Evolutionary conservation across 768 basidiomycete species (phyloP).

Genomic region (Bullera alba): DNA sequence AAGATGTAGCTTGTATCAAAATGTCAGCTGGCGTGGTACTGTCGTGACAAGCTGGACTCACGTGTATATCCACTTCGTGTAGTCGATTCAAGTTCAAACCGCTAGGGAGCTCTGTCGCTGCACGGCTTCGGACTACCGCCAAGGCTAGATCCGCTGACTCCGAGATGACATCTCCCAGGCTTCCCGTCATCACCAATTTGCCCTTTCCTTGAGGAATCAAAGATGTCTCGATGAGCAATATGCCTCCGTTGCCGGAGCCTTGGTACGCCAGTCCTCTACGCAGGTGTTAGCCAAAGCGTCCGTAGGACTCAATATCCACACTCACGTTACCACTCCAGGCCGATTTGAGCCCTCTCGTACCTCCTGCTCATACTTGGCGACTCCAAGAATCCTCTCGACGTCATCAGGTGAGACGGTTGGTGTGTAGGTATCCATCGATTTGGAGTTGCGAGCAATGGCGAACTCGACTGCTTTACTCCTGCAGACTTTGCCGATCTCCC

Average conservation of each 20-base stretch:
- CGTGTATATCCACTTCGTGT: constrained; percentile 72
- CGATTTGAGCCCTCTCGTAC: constrained; percentile 68
- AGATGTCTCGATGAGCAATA: constrained; percentile 73
- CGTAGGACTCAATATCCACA: neutral
- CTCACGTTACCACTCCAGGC: constrained; percentile 59
- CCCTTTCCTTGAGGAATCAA: constrained; percentile 65
- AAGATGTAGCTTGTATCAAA: constrained; percentile 59
- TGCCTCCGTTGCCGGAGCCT: constrained; percentile 41
- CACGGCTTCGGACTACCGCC: constrained; percentile 82
- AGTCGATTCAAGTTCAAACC: too few species aligned
- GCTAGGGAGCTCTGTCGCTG: too few species aligned
- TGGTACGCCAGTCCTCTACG: constrained; percentile 42
- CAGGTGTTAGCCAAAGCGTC: neutral
- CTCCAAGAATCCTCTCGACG: constrained; percentile 75
- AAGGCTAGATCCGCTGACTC: constrained; percentile 84
- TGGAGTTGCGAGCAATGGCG: constrained; percentile 55
- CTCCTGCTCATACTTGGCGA: constrained; percentile 71
- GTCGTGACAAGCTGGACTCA: constrained; percentile 17
- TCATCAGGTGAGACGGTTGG: constrained; percentile 60
- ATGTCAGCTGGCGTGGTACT: neutral
- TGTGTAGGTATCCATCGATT: constrained; percentile 50
- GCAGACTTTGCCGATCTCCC: constrained; percentile 81
- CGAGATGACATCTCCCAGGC: constrained; percentile 82
- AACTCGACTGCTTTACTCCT: constrained; percentile 87
- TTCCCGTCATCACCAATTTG: constrained; percentile 68